Evolutionary conservation across 2,329 filamentous ascomycete genomes (phyloP).

Genomic region (Decorospora gaudefroyi): DNA sequence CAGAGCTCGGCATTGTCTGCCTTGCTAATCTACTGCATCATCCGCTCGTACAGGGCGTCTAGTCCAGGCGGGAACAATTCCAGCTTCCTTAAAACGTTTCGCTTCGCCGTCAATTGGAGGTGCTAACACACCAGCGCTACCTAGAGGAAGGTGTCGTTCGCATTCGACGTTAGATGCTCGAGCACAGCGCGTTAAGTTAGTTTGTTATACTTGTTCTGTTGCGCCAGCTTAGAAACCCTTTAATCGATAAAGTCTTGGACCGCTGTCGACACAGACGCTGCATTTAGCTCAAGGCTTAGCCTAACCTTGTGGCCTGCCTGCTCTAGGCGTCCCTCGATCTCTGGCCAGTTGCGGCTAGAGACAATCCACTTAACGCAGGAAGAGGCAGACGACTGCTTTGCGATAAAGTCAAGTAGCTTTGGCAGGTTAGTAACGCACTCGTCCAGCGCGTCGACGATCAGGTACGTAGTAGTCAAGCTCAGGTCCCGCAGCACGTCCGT

Average conservation of each 20-base stretch:
- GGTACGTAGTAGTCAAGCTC: conserved; percentile 28
- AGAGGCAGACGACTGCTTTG: too few species aligned
- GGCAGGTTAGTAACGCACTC: conserved; percentile 43
- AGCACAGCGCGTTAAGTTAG: conserved; percentile 12
- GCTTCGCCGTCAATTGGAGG: conserved; percentile 25
- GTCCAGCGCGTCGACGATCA: conserved; percentile 57
- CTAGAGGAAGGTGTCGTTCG: conserved; percentile 50
- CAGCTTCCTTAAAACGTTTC: conserved; percentile 22
- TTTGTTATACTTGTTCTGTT: conserved; percentile 24
- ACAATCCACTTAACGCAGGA: too few species aligned
- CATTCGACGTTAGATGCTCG: conserved; percentile 35
- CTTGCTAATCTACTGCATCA: conserved; percentile 43
- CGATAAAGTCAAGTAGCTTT: too few species aligned
- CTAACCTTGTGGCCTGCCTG: conserved; percentile 18
- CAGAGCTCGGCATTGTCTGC: conserved; percentile 40
- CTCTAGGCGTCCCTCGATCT: conserved; percentile 43
- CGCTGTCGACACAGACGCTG: conserved; percentile 37
- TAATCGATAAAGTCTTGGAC: conserved; percentile 46
- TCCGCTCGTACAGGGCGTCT: conserved; percentile 46
- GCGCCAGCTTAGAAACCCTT: conserved; percentile 21
- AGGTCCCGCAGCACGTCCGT: conserved; percentile 47
- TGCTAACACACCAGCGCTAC: too few species aligned
- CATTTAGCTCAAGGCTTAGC: conserved; percentile 45
- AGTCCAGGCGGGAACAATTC: conserved; percentile 45
- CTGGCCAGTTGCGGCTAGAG: conserved; percentile 51